Evolutionary conservation across 306 rosid species (phyloP).

Genomic region (Canavalia gladiata): DNA sequence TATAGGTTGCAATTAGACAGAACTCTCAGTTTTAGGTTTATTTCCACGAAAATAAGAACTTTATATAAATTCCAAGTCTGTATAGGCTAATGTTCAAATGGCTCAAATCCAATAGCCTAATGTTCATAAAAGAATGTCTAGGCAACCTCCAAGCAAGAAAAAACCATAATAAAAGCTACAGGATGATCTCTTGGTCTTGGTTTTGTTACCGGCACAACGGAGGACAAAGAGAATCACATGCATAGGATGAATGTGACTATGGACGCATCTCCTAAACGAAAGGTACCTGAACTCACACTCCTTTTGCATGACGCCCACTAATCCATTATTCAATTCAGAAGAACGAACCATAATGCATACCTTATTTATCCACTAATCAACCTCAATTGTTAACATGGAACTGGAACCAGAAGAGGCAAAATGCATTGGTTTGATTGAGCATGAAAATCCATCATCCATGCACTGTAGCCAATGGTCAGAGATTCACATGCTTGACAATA

Average conservation of each 20-base stretch:
- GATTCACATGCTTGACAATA: conserved; percentile 61
- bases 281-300: neutral
- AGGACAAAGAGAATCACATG: conserved; percentile 21
- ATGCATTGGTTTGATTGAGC: neutral
- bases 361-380: neutral
- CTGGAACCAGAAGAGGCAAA: conserved; percentile 1
- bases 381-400: neutral
- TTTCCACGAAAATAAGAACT: no score
- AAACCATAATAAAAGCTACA: no score
- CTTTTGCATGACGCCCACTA: neutral
- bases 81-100: no score
- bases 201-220: neutral
- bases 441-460: conserved; percentile 6
- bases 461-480: conserved; percentile 44
- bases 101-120: no score
- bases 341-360: no score
- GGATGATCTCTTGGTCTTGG: neutral
- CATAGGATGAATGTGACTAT: neutral
- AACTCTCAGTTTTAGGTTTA: no score
- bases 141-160: no score
- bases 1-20: no score
- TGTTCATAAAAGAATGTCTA: no score
- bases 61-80: no score
- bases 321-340: neutral
- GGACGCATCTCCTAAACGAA: conserved; percentile 2